Evolutionary conservation across 805 yeast genomes (phyloP).

Genomic region (Wickerhamomyces sydowiorum): DNA sequence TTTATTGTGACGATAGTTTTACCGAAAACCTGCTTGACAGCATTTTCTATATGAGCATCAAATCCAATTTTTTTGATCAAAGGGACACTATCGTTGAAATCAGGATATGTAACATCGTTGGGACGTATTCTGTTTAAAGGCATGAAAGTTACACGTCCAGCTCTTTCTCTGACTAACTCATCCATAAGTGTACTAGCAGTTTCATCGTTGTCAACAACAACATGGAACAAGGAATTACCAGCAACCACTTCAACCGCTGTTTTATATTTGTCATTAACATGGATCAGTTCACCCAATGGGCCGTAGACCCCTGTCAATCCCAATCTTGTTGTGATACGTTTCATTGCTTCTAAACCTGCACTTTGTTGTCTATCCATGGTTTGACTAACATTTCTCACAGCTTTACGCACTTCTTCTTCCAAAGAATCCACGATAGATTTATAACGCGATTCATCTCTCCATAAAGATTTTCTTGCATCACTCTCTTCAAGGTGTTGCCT

Average conservation of each 20-base stretch:
- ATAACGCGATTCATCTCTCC: constrained; percentile 74
- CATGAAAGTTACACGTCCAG: constrained; percentile 87
- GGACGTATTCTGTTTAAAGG: constrained; percentile 69
- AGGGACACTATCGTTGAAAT: constrained; percentile 61
- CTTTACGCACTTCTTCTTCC: constrained; percentile 45
- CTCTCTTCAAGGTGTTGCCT: constrained; percentile 36
- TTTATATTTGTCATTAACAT: constrained; percentile 75
- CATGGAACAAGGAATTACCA: constrained; percentile 78
- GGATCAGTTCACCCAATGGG: constrained; percentile 76
- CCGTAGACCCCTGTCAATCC: constrained; percentile 71
- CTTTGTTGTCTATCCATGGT: constrained; percentile 72
- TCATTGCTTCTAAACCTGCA: constrained; percentile 65
- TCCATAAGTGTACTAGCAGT: constrained; percentile 79
- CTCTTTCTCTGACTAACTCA: constrained; percentile 59
- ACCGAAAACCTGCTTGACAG: constrained; percentile 77
- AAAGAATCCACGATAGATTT: constrained; percentile 52
- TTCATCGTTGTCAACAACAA: constrained; percentile 82
- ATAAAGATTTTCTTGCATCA: constrained; percentile 64
- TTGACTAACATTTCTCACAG: constrained; percentile 57
- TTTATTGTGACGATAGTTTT: constrained; percentile 71
- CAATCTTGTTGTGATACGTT: constrained; percentile 52
- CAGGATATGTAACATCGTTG: constrained; percentile 48
- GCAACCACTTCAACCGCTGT: constrained; percentile 87
- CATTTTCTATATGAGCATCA: constrained; percentile 51
- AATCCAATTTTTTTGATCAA: constrained; percentile 67